Evolutionary conservation across 495 filamentous ascomycete genomes (phyloP), one percentile per base, ranked within the genome.

Genomic region (Talaromyces proteolyticus): DNA sequence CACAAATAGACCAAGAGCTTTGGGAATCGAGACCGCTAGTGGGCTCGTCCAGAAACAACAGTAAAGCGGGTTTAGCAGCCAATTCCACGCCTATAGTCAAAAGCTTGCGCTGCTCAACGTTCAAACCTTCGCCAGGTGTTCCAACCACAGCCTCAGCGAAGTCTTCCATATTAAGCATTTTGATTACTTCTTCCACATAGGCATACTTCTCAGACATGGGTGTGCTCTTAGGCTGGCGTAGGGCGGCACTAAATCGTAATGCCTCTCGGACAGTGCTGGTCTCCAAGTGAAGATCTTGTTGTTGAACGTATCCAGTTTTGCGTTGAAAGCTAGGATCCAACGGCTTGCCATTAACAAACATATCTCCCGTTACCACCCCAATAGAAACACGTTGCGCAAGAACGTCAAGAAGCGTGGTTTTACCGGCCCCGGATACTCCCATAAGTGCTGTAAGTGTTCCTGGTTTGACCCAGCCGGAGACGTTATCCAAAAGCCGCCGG

Each of bases 271-370:
- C 90, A 4, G 91, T 96, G 0, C 84, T 77, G 0, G 89, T 93
- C n/a, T 83, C 73, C 14, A 93, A 70, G 64, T 95, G 91, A 14
- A 96, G 75, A 76, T 96, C 91, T 61, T 94, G 88, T 61, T 96
- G 91, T 56, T 96, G 88, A 17, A 92, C 91, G 57, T 95, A 96
- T 5, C 91, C 91, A 3, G 89, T 94, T 69, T 91, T 93, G 19
- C 91, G 82, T 58, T 93, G 88, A 74, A 95, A 95, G 0, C 86
- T 88, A 3, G 72, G 66, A 59, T 92, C 87, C 14, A 84, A 57
- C 0, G 54, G 56, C 6, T 55, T 55, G 1, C 77, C 77, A 50
- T 80, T 70, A 10, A 81, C 74, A 38, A 78, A 63, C 58, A 81
- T 73, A 19, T 76, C 72, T 19, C 76, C 77, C 10, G 59, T 68